Base-by-base conservation (phyloP, 345 rosid species). In the Aquilaria sinensis region DNA sequence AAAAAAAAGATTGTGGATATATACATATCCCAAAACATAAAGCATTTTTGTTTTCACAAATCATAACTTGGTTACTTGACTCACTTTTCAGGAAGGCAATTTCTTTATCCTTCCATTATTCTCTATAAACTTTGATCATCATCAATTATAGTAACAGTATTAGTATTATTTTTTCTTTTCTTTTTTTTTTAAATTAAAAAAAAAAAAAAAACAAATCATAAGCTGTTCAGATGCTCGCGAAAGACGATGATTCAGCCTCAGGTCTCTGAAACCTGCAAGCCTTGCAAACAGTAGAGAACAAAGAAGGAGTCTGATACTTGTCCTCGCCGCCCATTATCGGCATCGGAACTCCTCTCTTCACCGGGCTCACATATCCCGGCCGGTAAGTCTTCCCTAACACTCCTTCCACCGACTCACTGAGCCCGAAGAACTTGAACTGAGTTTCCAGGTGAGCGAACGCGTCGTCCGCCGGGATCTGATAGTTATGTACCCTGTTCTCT, bases 241-340 rank as follows among this genome's bases (percentile, higher is more conserved):
- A 37, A 37, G 43, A 5, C 5, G 43, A 1, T 37, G 43, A 37
- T 37, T 37, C 43, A 47, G 45, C 57, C 29, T 46, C 48, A 12
- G 69, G 60, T 10, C 66, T 72, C 12, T 73, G 68, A 67, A 87
- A 82, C 72, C 80, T 75, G 67, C 90, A 87, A 58, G 56, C 71
- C 47, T 57, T 74, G 67, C 94, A 87, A 43, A 69, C 46, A 67
- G 86, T 58, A 14, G 88, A 87, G 50, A 74, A 77, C 50, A 84
- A 69, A 8, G 88, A 74, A 37, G 80, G 75, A 51, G 86, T 85
- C 60, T 76, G 78, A 66, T 85, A 87, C 67, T 83, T 81, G 70
- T 81, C 81, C 60, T 80, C 82, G 0, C 96, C 94, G 16, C 89
- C 92, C 89, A 81, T 81, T 69, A 81, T 72, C 6, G 90, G 96